These are phyloP conservation scores for Casuarina glauca DNA, from an alignment of 306 rosid genomes.

Conservation along the genomic window DNA sequence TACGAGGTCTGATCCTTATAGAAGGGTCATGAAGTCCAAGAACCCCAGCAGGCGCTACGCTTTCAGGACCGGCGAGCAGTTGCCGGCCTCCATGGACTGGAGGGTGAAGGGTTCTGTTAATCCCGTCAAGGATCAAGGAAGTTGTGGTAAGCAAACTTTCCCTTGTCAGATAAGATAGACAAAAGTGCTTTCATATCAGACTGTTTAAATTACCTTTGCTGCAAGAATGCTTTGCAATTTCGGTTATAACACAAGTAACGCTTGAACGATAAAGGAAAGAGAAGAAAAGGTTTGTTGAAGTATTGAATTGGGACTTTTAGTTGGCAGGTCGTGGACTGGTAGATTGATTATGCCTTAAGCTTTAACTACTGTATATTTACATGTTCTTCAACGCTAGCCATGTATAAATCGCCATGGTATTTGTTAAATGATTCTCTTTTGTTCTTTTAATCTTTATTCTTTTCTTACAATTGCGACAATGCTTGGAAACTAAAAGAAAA, in stretches of 20 bases:
- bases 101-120: slow-evolving; percentile 64
- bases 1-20: slow-evolving; percentile 39
- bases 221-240: background rate
- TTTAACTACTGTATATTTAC: no score
- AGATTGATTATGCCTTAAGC: background rate
- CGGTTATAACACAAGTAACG: background rate
- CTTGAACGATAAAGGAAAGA: no score
- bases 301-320: background rate
- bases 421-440: no score
- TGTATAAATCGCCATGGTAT: no score
- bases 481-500: no score
- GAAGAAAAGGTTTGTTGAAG: background rate
- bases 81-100: slow-evolving; percentile 84
- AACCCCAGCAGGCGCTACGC: slow-evolving; percentile 59
- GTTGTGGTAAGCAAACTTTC: slow-evolving; percentile 65
- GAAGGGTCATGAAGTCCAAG: slow-evolving; percentile 59
- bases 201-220: background rate
- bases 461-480: background rate
- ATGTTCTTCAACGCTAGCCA: no score
- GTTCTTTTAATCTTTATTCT: no score
- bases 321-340: background rate
- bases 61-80: slow-evolving; percentile 30
- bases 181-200: background rate
- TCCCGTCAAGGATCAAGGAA: slow-evolving; percentile 79
- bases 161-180: background rate